Percentiles rank a stretch among this genome's conserved stretches.
These are phyloP conservation scores for Pelargonium cotyledonis DNA, from an alignment of 441 rosid genomes.

Conservation along the genomic window DNA sequence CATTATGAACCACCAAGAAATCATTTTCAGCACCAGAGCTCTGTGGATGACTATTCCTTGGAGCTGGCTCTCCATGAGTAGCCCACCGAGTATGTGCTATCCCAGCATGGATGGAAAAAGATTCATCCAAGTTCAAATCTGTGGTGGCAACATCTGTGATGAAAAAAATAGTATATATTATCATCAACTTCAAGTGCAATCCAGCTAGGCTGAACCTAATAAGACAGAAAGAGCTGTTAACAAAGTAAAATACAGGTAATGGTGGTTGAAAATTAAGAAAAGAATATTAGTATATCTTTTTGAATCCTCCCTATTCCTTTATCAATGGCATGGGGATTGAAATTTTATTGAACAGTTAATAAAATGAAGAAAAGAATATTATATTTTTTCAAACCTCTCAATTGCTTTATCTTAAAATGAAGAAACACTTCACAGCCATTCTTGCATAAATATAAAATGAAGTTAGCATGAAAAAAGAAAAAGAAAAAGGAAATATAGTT, in stretches of 20 bases:
- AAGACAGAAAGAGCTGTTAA: background rate
- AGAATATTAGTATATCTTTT: no score
- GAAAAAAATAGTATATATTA: constrained; percentile 12
- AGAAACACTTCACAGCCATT: no score
- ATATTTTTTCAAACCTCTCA: no score
- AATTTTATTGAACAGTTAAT: no score
- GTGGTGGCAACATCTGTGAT: constrained; percentile 64
- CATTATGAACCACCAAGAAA: constrained; percentile 91
- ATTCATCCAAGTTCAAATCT: constrained; percentile 65
- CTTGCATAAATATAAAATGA: no score
- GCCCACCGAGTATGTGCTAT: constrained; percentile 99
- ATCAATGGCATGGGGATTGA: no score
- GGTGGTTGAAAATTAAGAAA: no score
- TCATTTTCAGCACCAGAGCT: constrained; percentile 76
- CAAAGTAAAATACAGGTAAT: background rate
- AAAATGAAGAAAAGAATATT: no score
- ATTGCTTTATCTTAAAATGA: no score
- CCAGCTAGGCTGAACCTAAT: background rate
- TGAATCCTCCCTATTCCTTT: no score
- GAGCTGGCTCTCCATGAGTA: constrained; percentile 93
- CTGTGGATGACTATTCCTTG: constrained; percentile 94
- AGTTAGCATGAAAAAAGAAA: background rate
- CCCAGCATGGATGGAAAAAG: constrained; percentile 68
- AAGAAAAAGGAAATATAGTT: background rate
- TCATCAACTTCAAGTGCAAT: constrained; percentile 13